Evolutionary conservation across 371 early-diverging fungal species (phyloP).

Genomic region (Racocetra persica): DNA sequence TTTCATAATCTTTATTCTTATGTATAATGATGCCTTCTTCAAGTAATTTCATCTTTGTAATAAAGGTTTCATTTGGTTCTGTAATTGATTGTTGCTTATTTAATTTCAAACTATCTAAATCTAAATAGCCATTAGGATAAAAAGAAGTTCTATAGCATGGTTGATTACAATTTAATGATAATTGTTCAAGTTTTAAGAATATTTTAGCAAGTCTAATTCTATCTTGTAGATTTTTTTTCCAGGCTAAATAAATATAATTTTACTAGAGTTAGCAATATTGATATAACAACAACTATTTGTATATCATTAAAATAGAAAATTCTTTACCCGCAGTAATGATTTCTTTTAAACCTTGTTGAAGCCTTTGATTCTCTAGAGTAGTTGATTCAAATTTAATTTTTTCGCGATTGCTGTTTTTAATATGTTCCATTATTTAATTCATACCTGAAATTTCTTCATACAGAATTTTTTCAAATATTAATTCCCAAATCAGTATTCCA

Average conservation of each 20-base stretch:
- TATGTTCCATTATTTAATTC: no score
- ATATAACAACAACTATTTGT: no score
- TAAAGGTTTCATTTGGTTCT: background rate
- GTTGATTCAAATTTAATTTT: no score
- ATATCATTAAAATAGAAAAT: no score
- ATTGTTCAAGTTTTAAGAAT: background rate
- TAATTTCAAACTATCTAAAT: background rate
- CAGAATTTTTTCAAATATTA: no score
- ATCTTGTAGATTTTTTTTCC: background rate
- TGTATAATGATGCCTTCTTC: background rate
- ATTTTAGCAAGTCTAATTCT: background rate
- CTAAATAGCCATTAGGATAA: background rate
- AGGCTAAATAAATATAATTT: background rate
- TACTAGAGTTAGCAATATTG: no score
- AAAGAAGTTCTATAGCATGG: no score
- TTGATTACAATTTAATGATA: background rate
- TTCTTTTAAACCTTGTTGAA: background rate
- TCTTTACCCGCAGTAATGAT: background rate
- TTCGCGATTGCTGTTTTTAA: no score
- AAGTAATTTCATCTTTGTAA: background rate
- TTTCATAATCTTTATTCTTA: background rate
- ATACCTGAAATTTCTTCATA: no score
- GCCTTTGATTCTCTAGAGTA: background rate
- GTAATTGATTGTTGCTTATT: background rate
- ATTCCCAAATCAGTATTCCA: no score